Evolutionary conservation across 2,329 filamentous ascomycete species (phyloP).

Genomic region (Dactylellina sp.): DNA sequence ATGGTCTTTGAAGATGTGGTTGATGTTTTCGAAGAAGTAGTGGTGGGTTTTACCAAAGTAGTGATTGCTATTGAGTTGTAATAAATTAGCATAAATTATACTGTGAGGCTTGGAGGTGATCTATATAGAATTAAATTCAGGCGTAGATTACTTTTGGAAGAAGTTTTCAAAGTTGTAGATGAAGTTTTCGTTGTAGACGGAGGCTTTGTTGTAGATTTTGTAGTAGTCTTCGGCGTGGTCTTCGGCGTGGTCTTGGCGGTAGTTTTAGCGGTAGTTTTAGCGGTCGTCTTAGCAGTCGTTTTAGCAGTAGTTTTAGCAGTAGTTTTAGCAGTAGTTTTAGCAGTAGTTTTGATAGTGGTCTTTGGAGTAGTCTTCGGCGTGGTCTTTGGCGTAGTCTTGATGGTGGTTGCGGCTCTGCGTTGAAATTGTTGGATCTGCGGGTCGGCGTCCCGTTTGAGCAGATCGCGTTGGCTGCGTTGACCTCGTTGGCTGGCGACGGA

Average conservation of each 20-base stretch:
- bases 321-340: constrained; percentile 22
- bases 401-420: constrained; percentile 2
- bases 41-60: neutral
- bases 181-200: constrained; percentile 5
- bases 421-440: neutral
- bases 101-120: neutral
- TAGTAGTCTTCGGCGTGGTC: neutral
- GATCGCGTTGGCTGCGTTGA: too few species aligned
- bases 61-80: neutral
- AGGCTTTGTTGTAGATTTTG: constrained; percentile 14
- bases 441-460: neutral
- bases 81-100: too few species aligned
- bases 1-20: constrained; percentile 16
- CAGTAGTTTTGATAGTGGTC: constrained; percentile 3
- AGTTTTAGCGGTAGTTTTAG: constrained; percentile 9
- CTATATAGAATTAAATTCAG: neutral
- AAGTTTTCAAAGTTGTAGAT: constrained; percentile 1
- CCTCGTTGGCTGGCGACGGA: too few species aligned
- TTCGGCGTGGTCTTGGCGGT: constrained; percentile 13
- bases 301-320: constrained; percentile 4
- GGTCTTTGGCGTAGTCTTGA: constrained; percentile 12
- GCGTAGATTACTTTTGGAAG: neutral
- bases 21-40: neutral
- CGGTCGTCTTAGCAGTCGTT: constrained; percentile 2
- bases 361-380: constrained; percentile 9